Conservation (phyloP, 169 alveolate genomes). For the Cryptosporidium sp. region DNA sequence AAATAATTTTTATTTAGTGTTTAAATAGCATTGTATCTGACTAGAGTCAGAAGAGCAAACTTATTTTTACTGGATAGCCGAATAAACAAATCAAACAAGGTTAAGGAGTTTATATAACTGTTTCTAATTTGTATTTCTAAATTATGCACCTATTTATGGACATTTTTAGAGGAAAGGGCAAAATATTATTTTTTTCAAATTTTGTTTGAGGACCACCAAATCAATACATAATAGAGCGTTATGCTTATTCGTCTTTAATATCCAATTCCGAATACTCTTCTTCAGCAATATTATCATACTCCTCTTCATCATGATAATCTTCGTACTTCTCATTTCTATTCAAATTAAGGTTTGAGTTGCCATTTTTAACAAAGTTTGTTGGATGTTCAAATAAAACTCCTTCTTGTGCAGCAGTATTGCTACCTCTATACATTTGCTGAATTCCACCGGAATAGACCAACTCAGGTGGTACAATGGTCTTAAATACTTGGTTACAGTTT, state of each 20-base stretch:
- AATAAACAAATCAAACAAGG: background rate
- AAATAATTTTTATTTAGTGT: background rate
- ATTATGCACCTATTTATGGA: background rate
- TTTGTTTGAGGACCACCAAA: too few species aligned
- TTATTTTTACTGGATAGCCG: too few species aligned
- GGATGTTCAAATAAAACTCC: constrained; percentile 72
- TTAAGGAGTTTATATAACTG: background rate
- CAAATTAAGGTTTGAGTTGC: constrained; percentile 7
- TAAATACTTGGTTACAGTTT: constrained; percentile 64
- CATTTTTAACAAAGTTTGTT: constrained; percentile 46
- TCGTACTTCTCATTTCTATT: constrained; percentile 14
- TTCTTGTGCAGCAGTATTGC: constrained; percentile 64
- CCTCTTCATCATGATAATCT: constrained; percentile 4
- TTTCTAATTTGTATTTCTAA: background rate
- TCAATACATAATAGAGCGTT: background rate
- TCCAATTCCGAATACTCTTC: constrained; percentile 58
- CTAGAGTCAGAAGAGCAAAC: background rate
- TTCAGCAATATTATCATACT: constrained; percentile 50
- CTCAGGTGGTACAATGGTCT: constrained; percentile 68
- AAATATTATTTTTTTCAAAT: too few species aligned
- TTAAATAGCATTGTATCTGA: too few species aligned
- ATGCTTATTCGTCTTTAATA: constrained; percentile 24
- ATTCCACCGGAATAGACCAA: constrained; percentile 57
- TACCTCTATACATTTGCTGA: constrained; percentile 66
- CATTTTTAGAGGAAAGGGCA: background rate